Conservation (phyloP, 495 filamentous ascomycete genomes). For the Penicillium herquei region DNA sequence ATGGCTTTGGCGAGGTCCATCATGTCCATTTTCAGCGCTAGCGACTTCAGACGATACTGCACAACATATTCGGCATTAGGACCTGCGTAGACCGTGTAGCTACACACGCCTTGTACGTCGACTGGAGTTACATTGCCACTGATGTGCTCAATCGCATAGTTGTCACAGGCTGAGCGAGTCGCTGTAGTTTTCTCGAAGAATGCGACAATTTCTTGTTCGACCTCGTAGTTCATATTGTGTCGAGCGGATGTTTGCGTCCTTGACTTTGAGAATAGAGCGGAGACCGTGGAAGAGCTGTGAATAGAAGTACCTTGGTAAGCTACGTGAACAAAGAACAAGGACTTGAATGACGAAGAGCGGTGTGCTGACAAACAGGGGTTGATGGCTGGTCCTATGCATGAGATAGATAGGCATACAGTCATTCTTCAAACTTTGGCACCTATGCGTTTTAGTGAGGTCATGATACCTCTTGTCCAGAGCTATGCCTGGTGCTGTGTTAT, state of each 20-base stretch:
- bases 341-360: no score
- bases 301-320: no score
- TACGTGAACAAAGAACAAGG: no score
- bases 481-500: no score
- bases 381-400: no score
- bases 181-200: conserved; percentile 7
- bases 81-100: conserved; percentile 44
- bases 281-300: no score
- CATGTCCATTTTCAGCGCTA: conserved; percentile 28
- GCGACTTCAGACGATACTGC: conserved; percentile 41
- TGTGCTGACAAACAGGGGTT: no score
- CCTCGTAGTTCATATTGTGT: neutral
- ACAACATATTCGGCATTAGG: conserved; percentile 35
- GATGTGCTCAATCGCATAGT: conserved; percentile 26
- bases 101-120: conserved; percentile 42
- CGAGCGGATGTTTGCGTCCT: no score
- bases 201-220: neutral
- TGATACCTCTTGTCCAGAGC: no score
- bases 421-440: no score
- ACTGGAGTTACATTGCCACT: conserved; percentile 34
- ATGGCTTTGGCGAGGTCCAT: conserved; percentile 24
- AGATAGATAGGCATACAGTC: no score
- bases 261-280: neutral
- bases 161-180: conserved; percentile 34
- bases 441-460: no score